Evolutionary conservation across 768 basidiomycete genomes (phyloP), one percentile per base, ranked within the genome.

Genomic region (Lyophyllum atratum): DNA sequence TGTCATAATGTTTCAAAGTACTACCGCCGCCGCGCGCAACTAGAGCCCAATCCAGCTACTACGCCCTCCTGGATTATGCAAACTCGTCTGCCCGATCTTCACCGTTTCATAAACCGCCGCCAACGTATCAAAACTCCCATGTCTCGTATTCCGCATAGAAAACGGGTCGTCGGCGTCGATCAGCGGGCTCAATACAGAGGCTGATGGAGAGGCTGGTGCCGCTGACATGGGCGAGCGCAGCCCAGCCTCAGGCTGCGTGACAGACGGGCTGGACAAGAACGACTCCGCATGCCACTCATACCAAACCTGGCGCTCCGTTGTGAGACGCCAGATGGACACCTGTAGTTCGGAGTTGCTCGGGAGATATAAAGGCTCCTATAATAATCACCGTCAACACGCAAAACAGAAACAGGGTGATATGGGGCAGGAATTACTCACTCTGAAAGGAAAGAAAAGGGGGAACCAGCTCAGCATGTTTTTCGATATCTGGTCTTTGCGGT

Each of bases 401-500:
- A 19, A 29, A 29, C 7, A 55, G 34, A 24, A 21, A 31, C 8
- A 42, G 56, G 54, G 44, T 28, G 12, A 25, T 44, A 24, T 50
- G 59, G 46, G 52, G 44, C 28, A 12, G 51, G n/a, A 21, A 53
- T 56, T 58, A n/a, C 52, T 33, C 37, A 54, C 95, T 73, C 86
- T 90, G 69, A 98, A 85, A 2, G 97, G 97, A 73, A 99, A 96
- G 75, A 93, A 97, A 19, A 98, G 73, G 0, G 97, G 97, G 75
- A 99, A 99, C 97, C 97, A 99, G 68, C 95, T 98, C 65, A 98
- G 79, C 97, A 99, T 99, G 64, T 98, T 89, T 64, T 92, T 95
- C 8, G 93, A 95, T 52, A 95, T 80, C 45, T 84, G 79, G 25
- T 93, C 89, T 68, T 90, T 93, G 47, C 88, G 85, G 51, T 91